Base-by-base conservation (phyloP, 805 yeast species). In the Wickerhamiella bombiphila region DNA sequence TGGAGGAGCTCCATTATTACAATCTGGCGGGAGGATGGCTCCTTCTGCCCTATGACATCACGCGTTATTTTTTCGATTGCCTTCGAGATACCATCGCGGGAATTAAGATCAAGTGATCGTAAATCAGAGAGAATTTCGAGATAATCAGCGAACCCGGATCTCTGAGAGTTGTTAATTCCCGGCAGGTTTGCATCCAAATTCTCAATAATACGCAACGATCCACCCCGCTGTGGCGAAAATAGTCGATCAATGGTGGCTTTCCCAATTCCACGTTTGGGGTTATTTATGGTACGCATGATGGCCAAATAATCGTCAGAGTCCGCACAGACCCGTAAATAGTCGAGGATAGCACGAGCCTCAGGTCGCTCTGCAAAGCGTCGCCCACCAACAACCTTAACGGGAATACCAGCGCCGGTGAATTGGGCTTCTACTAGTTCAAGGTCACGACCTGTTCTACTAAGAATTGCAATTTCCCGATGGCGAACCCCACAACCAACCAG, bases 331-430 rank as follows among this genome's bases (percentile, higher is more conserved):
- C 83, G 65, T 20, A 88, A 51, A 45, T 75, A 73, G 50, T 77
- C 80, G 31, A 83, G 42, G 40, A 80, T 64, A 0, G 70, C 57
- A 17, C 64, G 61, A 13, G 82, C 74, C 49, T 81, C 94, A 39
- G 69, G 70, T 29, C 77, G 56, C 29, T 79, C 82, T 88, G 93
- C 81, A 49, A 83, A 80, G 1, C 83, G 76, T 32, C 64, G 64
- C 0, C 95, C 95, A 37, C 76, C 75, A 0, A 79, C 64, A 41
- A 85, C 67, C 6, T 59, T 57, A 49, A 80, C 80, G 0, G 91
- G 85, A 2, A 85, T 66, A 3, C 68, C 60, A 2, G 57, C 54
- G 34, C 59, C 64, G 1, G 71, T 62, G 18, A 88, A 58, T 15
- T 72, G 78, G 22, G 66, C 68, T 51, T 85, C 95, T 6, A 85